These are phyloP conservation scores for Penicillium janthinellum DNA, from an alignment of 2,329 filamentous ascomycete genomes.

Conservation along the genomic window DNA sequence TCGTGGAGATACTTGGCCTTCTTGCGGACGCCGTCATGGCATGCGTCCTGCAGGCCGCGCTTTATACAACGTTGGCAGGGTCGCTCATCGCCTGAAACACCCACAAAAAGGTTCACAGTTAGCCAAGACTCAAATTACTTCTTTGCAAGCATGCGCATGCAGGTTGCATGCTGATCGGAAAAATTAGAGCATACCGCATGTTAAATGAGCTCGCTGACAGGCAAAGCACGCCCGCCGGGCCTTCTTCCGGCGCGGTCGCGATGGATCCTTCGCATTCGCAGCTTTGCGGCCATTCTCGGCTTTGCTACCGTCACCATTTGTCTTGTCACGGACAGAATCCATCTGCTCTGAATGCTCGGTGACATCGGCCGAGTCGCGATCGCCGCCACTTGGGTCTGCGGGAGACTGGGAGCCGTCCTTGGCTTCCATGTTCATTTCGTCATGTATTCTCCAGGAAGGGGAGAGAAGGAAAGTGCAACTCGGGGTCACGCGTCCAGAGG, in stretches of 20 bases:
- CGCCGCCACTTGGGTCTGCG: conserved; percentile 41
- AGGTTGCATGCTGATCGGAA: conserved; percentile 11
- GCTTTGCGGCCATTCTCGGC: conserved; percentile 66
- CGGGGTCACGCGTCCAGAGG: conserved; percentile 4
- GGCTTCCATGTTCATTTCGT: conserved; percentile 36
- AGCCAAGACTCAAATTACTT: conserved; percentile 6
- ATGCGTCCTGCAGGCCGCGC: conserved; percentile 83
- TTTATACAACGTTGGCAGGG: conserved; percentile 95
- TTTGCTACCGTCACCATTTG: conserved; percentile 52
- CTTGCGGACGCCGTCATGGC: conserved; percentile 94
- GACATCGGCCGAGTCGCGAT: conserved; percentile 41
- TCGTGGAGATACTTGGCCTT: conserved; percentile 99
- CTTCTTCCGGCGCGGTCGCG: conserved; percentile 90
- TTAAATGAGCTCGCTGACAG: conserved; percentile 95
- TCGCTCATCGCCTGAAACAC: conserved; percentile 77
- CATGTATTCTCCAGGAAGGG: conserved; percentile 26
- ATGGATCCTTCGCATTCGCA: conserved; percentile 77
- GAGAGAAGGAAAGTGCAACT: not conserved
- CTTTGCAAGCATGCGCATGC: not conserved
- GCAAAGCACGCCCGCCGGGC: conserved; percentile 93
- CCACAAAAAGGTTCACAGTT: conserved; percentile 3
- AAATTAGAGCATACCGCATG: conserved; percentile 82
- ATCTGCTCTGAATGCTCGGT: conserved; percentile 39
- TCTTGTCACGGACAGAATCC: conserved; percentile 49
- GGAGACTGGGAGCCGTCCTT: conserved; percentile 42